Evolutionary conservation across 2,329 filamentous ascomycete genomes (phyloP), one percentile per base, ranked within the genome.

Genomic region (Colletotrichum truncatum): DNA sequence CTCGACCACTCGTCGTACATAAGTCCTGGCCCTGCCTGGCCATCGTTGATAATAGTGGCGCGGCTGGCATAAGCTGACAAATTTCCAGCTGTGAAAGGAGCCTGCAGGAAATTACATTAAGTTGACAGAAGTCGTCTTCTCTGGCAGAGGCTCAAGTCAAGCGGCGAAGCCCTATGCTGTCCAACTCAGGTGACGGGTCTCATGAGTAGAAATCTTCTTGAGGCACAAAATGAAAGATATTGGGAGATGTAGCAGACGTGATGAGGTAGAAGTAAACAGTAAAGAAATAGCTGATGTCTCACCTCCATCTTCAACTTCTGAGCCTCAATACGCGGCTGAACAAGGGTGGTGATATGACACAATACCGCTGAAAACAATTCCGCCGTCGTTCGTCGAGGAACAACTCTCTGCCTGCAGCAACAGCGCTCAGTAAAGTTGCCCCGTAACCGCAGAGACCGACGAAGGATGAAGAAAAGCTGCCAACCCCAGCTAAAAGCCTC

Each of bases 281-380:
- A 45, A 28, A 46, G 48, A 64, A 52, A 28, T 28, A 26, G 4
- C n/a, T 18, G n/a, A 60, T 30, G 32, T 46, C 61, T 60, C 23
- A 64, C 61, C 55, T 64, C 61, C 61, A 64, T 64, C 23, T 64
- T 64, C 30, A 6, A 9, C 26, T 16, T 18, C 21, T 21, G 12
- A 41, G 16, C 26, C 38, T 28, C 14, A 36, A 16, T 48, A n/a
- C 5, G 48, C 23, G 16, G 16, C 45, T 48, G 25, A 45, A 36
- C 34, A 30, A 32, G 18, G 25, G 6, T 16, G 51, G 25, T 16
- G 18, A 32, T 30, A 21, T 9, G 21, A 39, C 34, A 36, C 28
- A 23, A 14, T 25, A 46, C 30, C 36, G 46, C 46, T 28, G 34
- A 39, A 26, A 26, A 51, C 23, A 34, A 64, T 43, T 46, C 14